Percentiles rank a stretch among this genome's conserved stretches.
Conservation (phyloP, 2,329 filamentous ascomycete species). For the Akanthomyces dipterigenus region DNA sequence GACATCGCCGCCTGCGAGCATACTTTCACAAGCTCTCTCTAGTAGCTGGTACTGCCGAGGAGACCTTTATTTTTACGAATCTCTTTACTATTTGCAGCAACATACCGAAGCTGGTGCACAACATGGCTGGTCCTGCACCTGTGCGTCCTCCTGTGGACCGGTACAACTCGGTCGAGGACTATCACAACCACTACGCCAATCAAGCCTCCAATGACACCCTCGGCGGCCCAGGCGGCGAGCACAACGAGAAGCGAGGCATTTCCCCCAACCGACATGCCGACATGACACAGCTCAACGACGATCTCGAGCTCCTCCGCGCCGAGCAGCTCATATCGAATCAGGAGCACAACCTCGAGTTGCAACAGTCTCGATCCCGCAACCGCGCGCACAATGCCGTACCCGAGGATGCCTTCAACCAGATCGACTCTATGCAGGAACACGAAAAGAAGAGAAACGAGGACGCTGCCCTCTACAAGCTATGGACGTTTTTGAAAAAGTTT, state of each 20-base stretch:
- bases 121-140: slow-evolving; percentile 6
- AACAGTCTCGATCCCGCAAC: slow-evolving; percentile 21
- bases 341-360: slow-evolving; percentile 27
- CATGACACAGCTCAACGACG: slow-evolving; percentile 37
- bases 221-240: slow-evolving; percentile 17
- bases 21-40: neutral
- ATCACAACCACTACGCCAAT: slow-evolving; percentile 19
- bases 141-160: slow-evolving; percentile 5
- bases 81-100: neutral
- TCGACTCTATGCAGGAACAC: slow-evolving; percentile 16
- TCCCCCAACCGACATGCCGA: slow-evolving; percentile 27
- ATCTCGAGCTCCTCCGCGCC: slow-evolving; percentile 42
- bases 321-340: slow-evolving; percentile 40
- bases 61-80: neutral
- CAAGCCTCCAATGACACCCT: slow-evolving; percentile 24
- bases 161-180: slow-evolving; percentile 13
- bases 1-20: neutral
- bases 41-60: neutral
- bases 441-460: slow-evolving; percentile 27
- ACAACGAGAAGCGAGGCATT: slow-evolving; percentile 9
- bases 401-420: slow-evolving; percentile 41
- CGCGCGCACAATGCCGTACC: slow-evolving; percentile 29
- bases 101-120: neutral
- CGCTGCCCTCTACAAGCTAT: slow-evolving; percentile 33
- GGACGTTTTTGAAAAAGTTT: slow-evolving; percentile 40